Base-by-base conservation (phyloP, 495 filamentous ascomycete species). In the Lophium mytilinum region DNA sequence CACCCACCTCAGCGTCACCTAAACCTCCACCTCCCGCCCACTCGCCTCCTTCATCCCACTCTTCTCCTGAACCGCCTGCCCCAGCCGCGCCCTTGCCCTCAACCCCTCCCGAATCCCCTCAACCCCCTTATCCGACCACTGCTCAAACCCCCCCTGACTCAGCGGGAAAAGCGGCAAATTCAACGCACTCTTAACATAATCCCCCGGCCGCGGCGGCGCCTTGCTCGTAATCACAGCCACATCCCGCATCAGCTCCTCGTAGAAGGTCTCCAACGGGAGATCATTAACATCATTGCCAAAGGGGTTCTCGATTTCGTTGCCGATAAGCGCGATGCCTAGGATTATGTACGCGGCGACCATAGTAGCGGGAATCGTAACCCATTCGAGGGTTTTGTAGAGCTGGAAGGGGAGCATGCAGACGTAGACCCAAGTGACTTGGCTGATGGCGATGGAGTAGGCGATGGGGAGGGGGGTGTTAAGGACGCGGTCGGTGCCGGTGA, bases 241-340 rank as follows among this genome's bases (percentile, higher is more conserved):
- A 58, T 95, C 89, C 9, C 75, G 57, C 3, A 80, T 77, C 45
- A 95, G 74, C 62, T 86, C 81, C 9, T 81, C 76, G 68, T 88
- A 92, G 75, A 85, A 94, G 0, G 73, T 72, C 68, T 90, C 87
- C 0, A 94, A 78, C 9, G 87, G 86, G 12, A 95, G 75, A 67
- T 95, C 90, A 66, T 94, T 94, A 58, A 90, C 88, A 67, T 94
- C 90, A 50, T 82, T 73, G 24, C 90, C 89, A 70, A 95, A 94
- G 8, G 89, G 90, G 68, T 94, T 89, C 68, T 95, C 89, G 61
- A 95, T 86, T 71, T 94, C 88, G 88, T 62, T 91, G 90, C 65
- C 88, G 83, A 66, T 66, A n/a, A 60, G 43, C 40, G 88, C 83
- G 55, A 95, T 83, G n/a, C 87, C 89, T 57, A 95, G 79, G 66